Base-by-base conservation (phyloP, 495 filamentous ascomycete species). In the Daldinia decipiens region DNA sequence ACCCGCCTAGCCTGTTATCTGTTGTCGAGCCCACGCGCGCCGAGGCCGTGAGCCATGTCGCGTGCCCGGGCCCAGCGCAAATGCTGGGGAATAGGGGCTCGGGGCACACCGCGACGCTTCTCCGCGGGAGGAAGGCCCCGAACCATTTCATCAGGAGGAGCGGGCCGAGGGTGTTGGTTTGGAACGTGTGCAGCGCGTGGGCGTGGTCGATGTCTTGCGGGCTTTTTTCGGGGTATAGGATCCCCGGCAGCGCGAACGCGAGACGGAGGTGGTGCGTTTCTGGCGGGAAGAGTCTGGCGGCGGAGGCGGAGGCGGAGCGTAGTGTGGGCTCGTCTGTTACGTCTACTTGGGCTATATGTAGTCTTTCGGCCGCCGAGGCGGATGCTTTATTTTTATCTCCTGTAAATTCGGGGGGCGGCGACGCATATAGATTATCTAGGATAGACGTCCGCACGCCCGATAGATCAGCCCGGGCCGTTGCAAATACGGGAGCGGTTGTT, bases 81-180 rank as follows among this genome's bases (percentile, higher is more conserved):
- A 4, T 29, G 27, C 6, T 29, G 1, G 27, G 4, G 31, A 40
- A 59, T 19, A 54, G 21, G 2, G 67, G 47, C 0, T 5, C 3
- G 7, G n/a, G 1, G 19, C n/a, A 50, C 15, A 79, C 36, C 0
- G 62, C 40, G 6, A 77, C 73, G 65, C 81, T 68, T 75, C 85
- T 80, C 34, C 81, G 72, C 13, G 92, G 93, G 4, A 97, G 78
- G 71, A 93, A 89, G 1, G 79, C 78, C 0, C 82, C 81, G 64
- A 96, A 90, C 64, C 92, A 86, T 73, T 97, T 95, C 70, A 91
- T 85, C 40, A 95, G 82, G 27, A 96, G 77, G 39, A 96, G 73
- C 0, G 91, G 92, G 0, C 92, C 92, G 0, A 96, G 82, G 0
- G 89, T 79, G 68, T 96, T 96, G 38, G 90, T 86, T 19, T 83